Percentiles rank a stretch among this genome's conserved stretches.
phyloP scores from a whole-genome alignment of 2,329 filamentous ascomycete species.

The Talaromyces sp. region DNA sequence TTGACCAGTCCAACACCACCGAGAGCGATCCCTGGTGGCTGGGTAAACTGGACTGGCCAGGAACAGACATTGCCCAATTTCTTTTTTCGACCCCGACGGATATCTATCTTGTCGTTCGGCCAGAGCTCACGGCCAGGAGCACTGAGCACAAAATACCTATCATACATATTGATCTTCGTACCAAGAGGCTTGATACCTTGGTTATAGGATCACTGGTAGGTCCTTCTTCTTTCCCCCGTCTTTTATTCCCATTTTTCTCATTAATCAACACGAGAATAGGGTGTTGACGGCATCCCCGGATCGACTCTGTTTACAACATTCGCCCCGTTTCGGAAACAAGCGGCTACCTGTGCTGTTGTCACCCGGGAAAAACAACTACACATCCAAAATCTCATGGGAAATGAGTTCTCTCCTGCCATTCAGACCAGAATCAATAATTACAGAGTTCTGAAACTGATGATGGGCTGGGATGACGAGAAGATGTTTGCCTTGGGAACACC shows the following conservation, averaged over 20 bases:
- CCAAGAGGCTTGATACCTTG: conserved; percentile 1
- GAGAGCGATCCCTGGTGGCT: background rate
- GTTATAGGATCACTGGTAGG: conserved; percentile 2
- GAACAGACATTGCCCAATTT: conserved; percentile 8
- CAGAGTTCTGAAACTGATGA: conserved; percentile 23
- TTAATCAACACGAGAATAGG: background rate
- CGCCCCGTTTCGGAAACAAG: conserved; percentile 17
- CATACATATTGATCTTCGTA: conserved; percentile 2
- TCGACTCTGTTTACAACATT: conserved; percentile 26
- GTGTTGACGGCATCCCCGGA: conserved; percentile 16
- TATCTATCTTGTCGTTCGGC: conserved; percentile 8
- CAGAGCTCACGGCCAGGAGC: conserved; percentile 6
- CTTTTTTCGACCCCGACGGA: conserved; percentile 5
- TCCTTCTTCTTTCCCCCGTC: background rate
- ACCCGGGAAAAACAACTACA: conserved; percentile 23
- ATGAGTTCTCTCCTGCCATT: conserved; percentile 1
- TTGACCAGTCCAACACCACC: background rate
- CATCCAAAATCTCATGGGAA: conserved; percentile 15
- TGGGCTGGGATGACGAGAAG: conserved; percentile 15
- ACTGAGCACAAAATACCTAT: conserved; percentile 7
- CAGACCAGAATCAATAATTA: conserved; percentile 21
- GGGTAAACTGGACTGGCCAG: conserved; percentile 4
- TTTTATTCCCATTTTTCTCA: background rate
- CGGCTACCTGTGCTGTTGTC: conserved; percentile 19
- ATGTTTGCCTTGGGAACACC: conserved; percentile 21